Evolutionary conservation across 371 early-diverging fungal species (phyloP).

Genomic region (Mucor mucedo): DNA sequence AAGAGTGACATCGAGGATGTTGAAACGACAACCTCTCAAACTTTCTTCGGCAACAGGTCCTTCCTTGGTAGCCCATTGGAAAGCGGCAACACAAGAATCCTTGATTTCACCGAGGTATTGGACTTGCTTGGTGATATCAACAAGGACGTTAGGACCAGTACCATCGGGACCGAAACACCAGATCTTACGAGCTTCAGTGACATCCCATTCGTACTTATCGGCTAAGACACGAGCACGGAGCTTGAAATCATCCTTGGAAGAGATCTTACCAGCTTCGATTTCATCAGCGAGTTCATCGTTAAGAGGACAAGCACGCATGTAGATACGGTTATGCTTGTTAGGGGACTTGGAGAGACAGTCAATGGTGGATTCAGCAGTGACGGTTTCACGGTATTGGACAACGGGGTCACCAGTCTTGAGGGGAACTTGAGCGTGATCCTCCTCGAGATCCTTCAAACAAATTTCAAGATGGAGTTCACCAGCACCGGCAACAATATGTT

Average conservation of each 20-base stretch:
- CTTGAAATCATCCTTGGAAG: slow-evolving; percentile 97
- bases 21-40: slow-evolving; percentile 98
- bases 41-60: slow-evolving; percentile 88
- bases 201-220: slow-evolving; percentile 94
- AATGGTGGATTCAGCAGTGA: slow-evolving; percentile 83
- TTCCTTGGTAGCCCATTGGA: slow-evolving; percentile 96
- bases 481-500: slow-evolving; percentile 99
- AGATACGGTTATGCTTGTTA: slow-evolving; percentile 99
- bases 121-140: slow-evolving; percentile 98
- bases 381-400: slow-evolving; percentile 98
- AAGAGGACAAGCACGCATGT: slow-evolving; percentile 96
- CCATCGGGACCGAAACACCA: slow-evolving; percentile 99
- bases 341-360: slow-evolving; percentile 97
- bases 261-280: slow-evolving; percentile 91
- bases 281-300: slow-evolving; percentile 85
- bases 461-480: slow-evolving; percentile 99
- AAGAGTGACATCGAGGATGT: slow-evolving; percentile 97
- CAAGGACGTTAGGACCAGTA: slow-evolving; percentile 94
- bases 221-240: slow-evolving; percentile 93
- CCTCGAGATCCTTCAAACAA: slow-evolving; percentile 99
- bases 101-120: slow-evolving; percentile 99
- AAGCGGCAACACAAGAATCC: slow-evolving; percentile 96
- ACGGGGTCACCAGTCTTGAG: slow-evolving; percentile 96
- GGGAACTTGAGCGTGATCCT: slow-evolving; percentile 99
- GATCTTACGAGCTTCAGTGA: slow-evolving; percentile 99